Evolutionary conservation across 192 early-diverging fungal species (phyloP).

Genomic region (Entomortierella chlamydospora): DNA sequence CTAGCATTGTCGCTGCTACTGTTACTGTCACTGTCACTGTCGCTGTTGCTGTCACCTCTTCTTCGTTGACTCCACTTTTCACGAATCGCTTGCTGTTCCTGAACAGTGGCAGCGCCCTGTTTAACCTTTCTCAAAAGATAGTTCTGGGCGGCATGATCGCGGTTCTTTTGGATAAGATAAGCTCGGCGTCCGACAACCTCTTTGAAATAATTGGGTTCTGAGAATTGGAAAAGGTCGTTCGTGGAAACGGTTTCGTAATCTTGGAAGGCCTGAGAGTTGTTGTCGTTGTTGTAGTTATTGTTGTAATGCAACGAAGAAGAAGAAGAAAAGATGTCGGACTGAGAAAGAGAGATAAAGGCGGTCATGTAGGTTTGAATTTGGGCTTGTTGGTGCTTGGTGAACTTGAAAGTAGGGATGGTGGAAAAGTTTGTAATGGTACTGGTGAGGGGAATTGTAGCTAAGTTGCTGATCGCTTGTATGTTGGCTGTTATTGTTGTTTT

Average conservation of each 20-base stretch:
- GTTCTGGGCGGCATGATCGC: conserved; percentile 11
- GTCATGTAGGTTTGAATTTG: conserved; percentile 31
- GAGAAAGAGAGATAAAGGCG: not conserved
- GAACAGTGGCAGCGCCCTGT: not conserved
- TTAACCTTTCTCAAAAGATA: conserved; percentile 22
- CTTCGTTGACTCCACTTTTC: conserved; percentile 11
- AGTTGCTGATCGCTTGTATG: not conserved
- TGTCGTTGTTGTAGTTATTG: not conserved
- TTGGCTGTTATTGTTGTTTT: not conserved
- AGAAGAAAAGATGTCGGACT: not conserved
- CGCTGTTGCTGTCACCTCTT: not conserved
- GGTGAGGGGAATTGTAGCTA: not conserved
- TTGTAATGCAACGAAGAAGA: conserved; percentile 2
- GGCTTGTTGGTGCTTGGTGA: conserved; percentile 30
- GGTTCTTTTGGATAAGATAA: conserved; percentile 6
- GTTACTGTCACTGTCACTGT: not conserved
- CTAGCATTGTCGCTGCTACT: conserved; percentile 1
- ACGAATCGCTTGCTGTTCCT: conserved; percentile 14
- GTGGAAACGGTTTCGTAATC: conserved; percentile 12
- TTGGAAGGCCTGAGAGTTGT: not conserved
- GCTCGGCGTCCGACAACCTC: not conserved
- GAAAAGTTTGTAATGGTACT: not conserved
- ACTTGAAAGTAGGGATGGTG: conserved; percentile 14
- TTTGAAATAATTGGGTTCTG: not conserved
- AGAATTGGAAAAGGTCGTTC: conserved; percentile 16